Base-by-base conservation (phyloP, 257 asterid genomes). In the Petrea volubilis region DNA sequence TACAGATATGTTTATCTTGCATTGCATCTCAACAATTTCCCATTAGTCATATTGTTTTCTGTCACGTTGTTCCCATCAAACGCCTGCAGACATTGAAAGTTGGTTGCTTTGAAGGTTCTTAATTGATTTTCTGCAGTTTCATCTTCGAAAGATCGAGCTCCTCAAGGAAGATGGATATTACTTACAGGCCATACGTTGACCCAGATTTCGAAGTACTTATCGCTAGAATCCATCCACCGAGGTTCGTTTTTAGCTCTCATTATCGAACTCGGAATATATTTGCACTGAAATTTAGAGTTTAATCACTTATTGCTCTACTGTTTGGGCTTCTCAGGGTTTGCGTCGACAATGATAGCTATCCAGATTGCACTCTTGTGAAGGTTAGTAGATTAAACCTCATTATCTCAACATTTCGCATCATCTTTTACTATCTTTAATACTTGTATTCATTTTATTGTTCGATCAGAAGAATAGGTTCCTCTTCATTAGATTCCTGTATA, bases 171-270 rank as follows among this genome's bases (percentile, higher is more conserved):
- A 86, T 92, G 98, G 98, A 90, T 60, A 66, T 86, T 43, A 60
- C 84, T 50, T 88, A 90, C 73, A 83, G 60, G 61, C 96, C 94
- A 4, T 86, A 82, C 77, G 65, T 82, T 59, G 87, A 91, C 82
- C 90, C 91, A 17, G 87, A 85, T 41, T 68, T 86, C 50, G 85
- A 82, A 76, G 68, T 72, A 12, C 88, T 94, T 47, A 82, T 89
- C 10, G 97, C 89, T 59, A 82, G 86, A 78, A 80, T 91, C 46
- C 85, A 94, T 60, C 97, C 98, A 43, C 98, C 98, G 18, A 94
- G 98, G 98, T 93, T 60, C 34, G 29, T 6, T 5, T 55, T 20
- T 55, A 47, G 8, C 28, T 69, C 21, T 17, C 50, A 6, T 2
- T 27, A 6, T 62, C 56, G 11, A 40, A 31, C 67, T 50, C n/a